These are phyloP conservation scores for Starmera caribaea DNA, from an alignment of 805 yeast genomes.

Conservation along the genomic window DNA sequence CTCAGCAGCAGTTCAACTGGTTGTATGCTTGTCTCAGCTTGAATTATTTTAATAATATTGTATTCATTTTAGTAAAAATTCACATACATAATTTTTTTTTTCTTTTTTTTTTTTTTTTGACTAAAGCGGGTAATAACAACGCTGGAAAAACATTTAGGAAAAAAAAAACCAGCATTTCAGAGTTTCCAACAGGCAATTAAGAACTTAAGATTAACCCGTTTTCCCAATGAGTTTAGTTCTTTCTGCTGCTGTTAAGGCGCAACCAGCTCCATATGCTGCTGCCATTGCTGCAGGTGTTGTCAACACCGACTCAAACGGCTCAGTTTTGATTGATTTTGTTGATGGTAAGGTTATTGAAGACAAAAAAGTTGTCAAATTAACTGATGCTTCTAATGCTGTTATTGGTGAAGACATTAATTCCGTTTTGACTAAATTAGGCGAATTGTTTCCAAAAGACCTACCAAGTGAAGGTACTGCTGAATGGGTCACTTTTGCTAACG, in stretches of 20 bases:
- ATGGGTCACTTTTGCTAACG: conserved; percentile 62
- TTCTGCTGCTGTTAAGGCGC: conserved; percentile 79
- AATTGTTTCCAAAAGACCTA: conserved; percentile 39
- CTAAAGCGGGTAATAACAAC: no score
- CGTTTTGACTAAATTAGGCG: conserved; percentile 36
- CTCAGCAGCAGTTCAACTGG: no score
- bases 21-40: no score
- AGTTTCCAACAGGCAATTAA: no score
- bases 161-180: no score
- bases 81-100: no score
- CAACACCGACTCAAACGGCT: conserved; percentile 39
- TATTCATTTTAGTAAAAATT: no score
- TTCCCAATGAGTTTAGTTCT: conserved; percentile 30
- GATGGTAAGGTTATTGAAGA: conserved; percentile 62
- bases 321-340: conserved; percentile 52
- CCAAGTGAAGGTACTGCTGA: conserved; percentile 28
- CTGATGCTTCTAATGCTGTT: conserved; percentile 27
- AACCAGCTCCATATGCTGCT: conserved; percentile 68
- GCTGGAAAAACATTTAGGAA: no score
- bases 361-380: conserved; percentile 36
- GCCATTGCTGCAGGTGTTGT: conserved; percentile 71
- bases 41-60: no score
- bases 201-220: no score
- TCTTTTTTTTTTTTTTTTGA: no score
- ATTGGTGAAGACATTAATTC: not conserved